Conservation (phyloP, 2,329 filamentous ascomycete genomes). For the Curvularia eragrostidis region DNA sequence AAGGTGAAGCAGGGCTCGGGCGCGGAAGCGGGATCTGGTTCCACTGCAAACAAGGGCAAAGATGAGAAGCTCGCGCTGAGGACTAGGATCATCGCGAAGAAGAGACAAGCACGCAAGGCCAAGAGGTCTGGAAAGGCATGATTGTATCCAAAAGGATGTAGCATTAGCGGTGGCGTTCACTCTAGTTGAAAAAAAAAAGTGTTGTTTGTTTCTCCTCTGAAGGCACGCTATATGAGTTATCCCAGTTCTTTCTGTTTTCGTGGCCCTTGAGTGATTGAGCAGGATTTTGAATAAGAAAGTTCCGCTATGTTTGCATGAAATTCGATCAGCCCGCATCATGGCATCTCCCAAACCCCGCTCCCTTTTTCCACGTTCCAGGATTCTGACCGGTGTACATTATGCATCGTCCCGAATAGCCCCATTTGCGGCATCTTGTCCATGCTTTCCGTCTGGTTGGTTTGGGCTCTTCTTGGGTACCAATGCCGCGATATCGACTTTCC, state of each 20-base stretch:
- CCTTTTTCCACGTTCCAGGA: neutral
- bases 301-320: neutral
- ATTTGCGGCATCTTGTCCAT: neutral
- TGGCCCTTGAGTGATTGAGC: neutral
- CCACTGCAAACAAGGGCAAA: constrained; percentile 18
- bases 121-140: constrained; percentile 64
- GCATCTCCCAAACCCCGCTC: neutral
- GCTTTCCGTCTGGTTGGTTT: neutral
- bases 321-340: neutral
- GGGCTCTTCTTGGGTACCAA: neutral
- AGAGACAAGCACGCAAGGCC: constrained; percentile 73
- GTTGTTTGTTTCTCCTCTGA: neutral
- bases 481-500: neutral
- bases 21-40: constrained; percentile 16
- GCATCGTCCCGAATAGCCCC: neutral
- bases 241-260: neutral
- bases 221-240: neutral
- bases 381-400: neutral
- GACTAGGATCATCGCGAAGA: constrained; percentile 84
- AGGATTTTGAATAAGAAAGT: neutral
- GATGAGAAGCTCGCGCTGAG: constrained; percentile 64
- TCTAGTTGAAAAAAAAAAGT: constrained; percentile 8
- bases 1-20: constrained; percentile 29
- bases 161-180: constrained; percentile 25
- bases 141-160: constrained; percentile 9